phyloP scores from a whole-genome alignment of 2,329 filamentous ascomycete species.

The Coniosporium tulheliwenetii region DNA sequence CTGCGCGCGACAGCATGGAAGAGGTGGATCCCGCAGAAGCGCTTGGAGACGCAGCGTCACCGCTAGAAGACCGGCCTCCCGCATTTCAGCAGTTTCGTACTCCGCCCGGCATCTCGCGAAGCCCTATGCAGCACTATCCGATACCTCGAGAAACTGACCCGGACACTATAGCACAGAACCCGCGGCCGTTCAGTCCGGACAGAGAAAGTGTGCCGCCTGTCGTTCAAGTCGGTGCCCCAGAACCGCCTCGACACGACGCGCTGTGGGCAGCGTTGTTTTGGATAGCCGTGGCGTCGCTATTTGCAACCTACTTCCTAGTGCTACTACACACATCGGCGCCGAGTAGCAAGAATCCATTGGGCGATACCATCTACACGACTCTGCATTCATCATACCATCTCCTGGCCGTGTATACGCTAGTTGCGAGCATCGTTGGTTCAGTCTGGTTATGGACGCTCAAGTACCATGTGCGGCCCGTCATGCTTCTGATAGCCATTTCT shows the following conservation, averaged over 20 bases:
- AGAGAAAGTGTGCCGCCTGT: slow-evolving; percentile 40
- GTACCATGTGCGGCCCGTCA: slow-evolving; percentile 74
- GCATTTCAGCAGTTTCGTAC: slow-evolving; percentile 42
- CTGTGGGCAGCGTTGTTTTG: slow-evolving; percentile 89
- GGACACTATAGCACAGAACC: slow-evolving; percentile 28
- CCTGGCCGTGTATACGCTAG: slow-evolving; percentile 76
- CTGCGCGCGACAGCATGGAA: slow-evolving; percentile 29
- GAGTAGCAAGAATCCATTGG: slow-evolving; percentile 52
- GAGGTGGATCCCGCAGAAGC: slow-evolving; percentile 24
- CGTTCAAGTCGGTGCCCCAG: slow-evolving; percentile 42
- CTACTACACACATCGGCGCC: slow-evolving; percentile 75
- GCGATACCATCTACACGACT: slow-evolving; percentile 88
- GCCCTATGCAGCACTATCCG: slow-evolving; percentile 16
- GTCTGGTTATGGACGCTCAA: slow-evolving; percentile 80
- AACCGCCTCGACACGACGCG: slow-evolving; percentile 67
- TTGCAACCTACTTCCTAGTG: slow-evolving; percentile 79
- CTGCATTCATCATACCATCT: slow-evolving; percentile 77
- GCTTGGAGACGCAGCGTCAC: slow-evolving; percentile 19
- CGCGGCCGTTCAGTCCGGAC: slow-evolving; percentile 31
- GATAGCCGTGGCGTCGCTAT: slow-evolving; percentile 66
- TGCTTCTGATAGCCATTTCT: slow-evolving; percentile 64
- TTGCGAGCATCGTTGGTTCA: slow-evolving; percentile 76
- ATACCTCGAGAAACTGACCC: slow-evolving; percentile 36
- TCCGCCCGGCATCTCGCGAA: slow-evolving; percentile 22
- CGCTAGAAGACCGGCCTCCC: slow-evolving; percentile 34